These are phyloP conservation scores for Ensete ventricosum DNA, from an alignment of 176 grass and related monocot species.

Conservation along the genomic window DNA sequence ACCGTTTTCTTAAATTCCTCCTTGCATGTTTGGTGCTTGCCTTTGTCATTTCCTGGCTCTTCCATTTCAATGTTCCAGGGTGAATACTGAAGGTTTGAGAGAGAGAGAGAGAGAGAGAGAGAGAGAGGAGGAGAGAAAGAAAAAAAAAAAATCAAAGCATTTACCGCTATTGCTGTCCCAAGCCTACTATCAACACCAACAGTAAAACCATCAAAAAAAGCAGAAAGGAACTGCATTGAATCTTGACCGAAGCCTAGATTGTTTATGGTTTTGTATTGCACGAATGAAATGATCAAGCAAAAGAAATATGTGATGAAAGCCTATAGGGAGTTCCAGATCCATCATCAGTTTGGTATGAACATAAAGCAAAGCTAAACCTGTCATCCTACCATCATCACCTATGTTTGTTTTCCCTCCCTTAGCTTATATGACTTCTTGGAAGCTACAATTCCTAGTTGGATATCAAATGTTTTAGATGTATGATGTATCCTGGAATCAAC, in stretches of 20 bases:
- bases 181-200: too few species aligned
- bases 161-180: not conserved
- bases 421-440: not conserved
- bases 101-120: too few species aligned
- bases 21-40: constrained; percentile 96
- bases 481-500: not conserved
- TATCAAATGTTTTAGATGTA: not conserved
- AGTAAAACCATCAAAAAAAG: too few species aligned
- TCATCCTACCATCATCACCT: too few species aligned
- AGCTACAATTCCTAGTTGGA: not conserved
- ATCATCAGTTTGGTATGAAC: not conserved
- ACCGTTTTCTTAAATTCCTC: constrained; percentile 90
- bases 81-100: constrained; percentile 2
- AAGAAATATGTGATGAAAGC: not conserved
- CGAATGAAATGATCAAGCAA: not conserved
- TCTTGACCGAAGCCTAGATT: too few species aligned
- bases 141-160: not conserved
- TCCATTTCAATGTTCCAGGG: constrained; percentile 89
- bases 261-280: not conserved
- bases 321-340: not conserved
- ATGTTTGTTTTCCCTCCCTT: not conserved
- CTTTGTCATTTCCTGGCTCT: constrained; percentile 95
- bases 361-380: not conserved
- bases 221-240: not conserved
- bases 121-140: not conserved